Conservation (phyloP, 1,284 basidiomycete species). For the Puccinia hordei region DNA sequence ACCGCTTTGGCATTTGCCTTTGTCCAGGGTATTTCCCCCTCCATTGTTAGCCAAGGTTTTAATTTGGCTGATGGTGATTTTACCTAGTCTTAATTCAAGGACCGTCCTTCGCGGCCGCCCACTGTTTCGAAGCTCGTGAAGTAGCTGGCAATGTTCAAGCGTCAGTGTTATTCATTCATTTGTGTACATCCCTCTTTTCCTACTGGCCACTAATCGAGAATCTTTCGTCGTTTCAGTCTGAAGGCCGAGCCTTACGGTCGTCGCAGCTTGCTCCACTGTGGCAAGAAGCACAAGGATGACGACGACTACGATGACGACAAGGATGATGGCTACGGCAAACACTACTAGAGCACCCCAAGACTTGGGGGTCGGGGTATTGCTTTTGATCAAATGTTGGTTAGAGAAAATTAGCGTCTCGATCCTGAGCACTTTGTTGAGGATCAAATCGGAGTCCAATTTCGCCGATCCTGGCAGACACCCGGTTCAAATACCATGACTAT, state of each 20-base stretch:
- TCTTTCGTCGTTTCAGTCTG: not conserved
- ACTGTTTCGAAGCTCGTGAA: slow-evolving; percentile 25
- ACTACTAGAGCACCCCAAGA: not conserved
- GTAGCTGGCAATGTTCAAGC: slow-evolving; percentile 13
- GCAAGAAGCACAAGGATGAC: slow-evolving; percentile 25
- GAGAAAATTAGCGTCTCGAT: not conserved
- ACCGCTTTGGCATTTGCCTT: not conserved
- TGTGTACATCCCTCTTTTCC: no score
- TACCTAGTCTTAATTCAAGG: slow-evolving; percentile 2
- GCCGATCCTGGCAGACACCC: not conserved
- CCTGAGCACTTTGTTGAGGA: not conserved
- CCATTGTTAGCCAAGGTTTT: not conserved
- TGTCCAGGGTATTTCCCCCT: not conserved
- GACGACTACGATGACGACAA: slow-evolving; percentile 24
- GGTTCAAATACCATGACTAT: not conserved
- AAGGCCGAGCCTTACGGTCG: slow-evolving; percentile 24
- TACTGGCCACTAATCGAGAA: not conserved
- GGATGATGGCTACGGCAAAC: not conserved
- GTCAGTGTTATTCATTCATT: no score
- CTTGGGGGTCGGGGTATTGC: not conserved
- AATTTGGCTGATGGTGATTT: not conserved
- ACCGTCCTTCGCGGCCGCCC: slow-evolving; percentile 4
- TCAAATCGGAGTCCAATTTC: not conserved
- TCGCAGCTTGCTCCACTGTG: slow-evolving; percentile 18
- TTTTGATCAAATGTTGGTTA: no score